Percentiles rank a stretch among this genome's conserved stretches.
Evolutionary conservation across 2,329 filamentous ascomycete genomes (phyloP).

Genomic region (Trichoderma afroharzianum): DNA sequence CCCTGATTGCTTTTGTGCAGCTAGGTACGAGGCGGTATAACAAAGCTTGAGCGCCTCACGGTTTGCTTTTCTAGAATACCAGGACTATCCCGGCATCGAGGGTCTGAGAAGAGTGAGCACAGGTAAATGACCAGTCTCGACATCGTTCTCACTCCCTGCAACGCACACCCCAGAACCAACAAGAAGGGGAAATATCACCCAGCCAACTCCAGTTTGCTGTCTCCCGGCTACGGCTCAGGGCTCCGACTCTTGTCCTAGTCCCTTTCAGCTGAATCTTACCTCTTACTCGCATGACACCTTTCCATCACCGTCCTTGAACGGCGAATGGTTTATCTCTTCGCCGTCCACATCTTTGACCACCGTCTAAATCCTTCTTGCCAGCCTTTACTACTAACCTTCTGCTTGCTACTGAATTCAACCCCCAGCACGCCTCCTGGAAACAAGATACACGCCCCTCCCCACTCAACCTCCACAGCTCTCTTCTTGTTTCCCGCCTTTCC

Average conservation of each 20-base stretch:
- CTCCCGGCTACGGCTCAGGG: conserved; percentile 7
- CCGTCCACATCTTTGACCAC: not conserved
- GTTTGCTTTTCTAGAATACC: conserved; percentile 1
- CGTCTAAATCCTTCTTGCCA: not conserved
- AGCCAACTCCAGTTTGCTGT: not conserved
- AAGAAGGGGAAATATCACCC: conserved; percentile 4
- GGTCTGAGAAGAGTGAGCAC: not conserved
- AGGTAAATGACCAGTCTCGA: not conserved
- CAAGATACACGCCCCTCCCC: conserved; percentile 23
- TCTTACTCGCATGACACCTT: not conserved
- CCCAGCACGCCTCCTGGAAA: conserved; percentile 21
- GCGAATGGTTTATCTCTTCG: not conserved
- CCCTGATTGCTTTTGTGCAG: not conserved
- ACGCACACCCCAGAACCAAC: not conserved
- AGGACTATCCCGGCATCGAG: not conserved
- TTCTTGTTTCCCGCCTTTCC: conserved; percentile 20
- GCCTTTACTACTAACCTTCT: not conserved
- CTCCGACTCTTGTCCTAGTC: not conserved
- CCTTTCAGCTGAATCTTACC: conserved; percentile 8
- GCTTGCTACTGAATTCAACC: conserved; percentile 22
- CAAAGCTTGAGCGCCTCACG: not conserved
- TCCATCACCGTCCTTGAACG: not conserved
- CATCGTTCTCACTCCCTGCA: not conserved
- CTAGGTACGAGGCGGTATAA: not conserved
- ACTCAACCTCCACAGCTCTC: conserved; percentile 18